Conservation (phyloP, 352 stramenopile species). For the Globisporangium lucens region DNA sequence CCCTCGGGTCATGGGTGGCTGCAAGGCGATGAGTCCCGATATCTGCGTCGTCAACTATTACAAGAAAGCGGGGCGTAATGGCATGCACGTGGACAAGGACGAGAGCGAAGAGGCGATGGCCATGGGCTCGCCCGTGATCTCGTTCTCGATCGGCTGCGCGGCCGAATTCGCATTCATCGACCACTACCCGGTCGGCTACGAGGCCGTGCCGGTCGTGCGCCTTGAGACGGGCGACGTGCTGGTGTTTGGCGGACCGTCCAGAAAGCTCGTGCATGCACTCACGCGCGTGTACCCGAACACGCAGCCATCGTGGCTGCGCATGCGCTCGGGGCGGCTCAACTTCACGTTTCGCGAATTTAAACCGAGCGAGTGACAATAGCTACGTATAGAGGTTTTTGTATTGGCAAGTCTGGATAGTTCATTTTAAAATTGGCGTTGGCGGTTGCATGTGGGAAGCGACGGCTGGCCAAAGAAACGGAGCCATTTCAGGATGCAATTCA, state of each 20-base stretch:
- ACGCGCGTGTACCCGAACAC: conserved; percentile 60
- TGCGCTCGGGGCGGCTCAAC: conserved; percentile 63
- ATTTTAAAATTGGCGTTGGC: background rate
- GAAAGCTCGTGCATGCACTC: conserved; percentile 59
- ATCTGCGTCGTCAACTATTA: conserved; percentile 80
- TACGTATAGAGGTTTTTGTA: background rate
- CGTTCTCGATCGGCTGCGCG: conserved; percentile 62
- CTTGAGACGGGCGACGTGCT: conserved; percentile 66
- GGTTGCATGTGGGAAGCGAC: background rate
- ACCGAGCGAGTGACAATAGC: conserved; percentile 18
- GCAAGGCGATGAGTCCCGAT: conserved; percentile 40
- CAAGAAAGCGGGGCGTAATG: conserved; percentile 68
- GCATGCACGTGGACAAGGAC: conserved; percentile 76
- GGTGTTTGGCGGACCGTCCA: conserved; percentile 64
- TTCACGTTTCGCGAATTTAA: conserved; percentile 72
- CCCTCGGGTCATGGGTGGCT: conserved; percentile 43
- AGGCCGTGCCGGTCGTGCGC: conserved; percentile 56
- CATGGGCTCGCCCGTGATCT: conserved; percentile 65
- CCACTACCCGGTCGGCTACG: conserved; percentile 42
- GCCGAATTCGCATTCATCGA: conserved; percentile 70
- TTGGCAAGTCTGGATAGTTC: background rate
- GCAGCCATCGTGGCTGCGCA: conserved; percentile 48
- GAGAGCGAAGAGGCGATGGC: conserved; percentile 54
- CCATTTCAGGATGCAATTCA: background rate
- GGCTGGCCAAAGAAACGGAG: background rate